These are phyloP conservation scores for Entomortierella lignicola DNA, from an alignment of 192 early-diverging fungal species.

Conservation along the genomic window DNA sequence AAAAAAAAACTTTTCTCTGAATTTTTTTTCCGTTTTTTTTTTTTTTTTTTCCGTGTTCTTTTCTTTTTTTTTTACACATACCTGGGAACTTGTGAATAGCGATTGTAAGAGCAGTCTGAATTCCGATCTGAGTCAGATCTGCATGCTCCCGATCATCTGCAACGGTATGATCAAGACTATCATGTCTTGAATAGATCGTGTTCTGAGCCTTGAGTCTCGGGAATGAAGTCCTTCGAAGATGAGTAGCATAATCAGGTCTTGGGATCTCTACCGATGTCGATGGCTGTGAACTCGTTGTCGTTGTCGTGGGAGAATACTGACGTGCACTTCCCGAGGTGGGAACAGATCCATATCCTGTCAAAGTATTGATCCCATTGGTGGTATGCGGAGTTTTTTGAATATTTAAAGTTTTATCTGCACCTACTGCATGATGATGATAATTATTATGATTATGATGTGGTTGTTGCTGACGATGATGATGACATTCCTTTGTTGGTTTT, in stretches of 20 bases:
- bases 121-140: constrained; percentile 59
- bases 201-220: constrained; percentile 19
- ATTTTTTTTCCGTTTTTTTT: too few relatives aligned
- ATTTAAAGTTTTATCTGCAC: not conserved
- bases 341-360: constrained; percentile 12
- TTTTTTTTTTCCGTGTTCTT: constrained; percentile 4
- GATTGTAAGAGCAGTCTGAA: constrained; percentile 66
- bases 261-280: not conserved
- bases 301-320: not conserved
- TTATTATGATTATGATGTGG: not conserved
- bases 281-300: too few relatives aligned
- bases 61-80: too few relatives aligned
- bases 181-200: constrained; percentile 33
- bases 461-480: not conserved
- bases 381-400: not conserved
- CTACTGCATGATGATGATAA: too few relatives aligned
- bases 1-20: constrained; percentile 3
- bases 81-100: constrained; percentile 69
- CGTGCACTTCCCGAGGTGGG: not conserved
- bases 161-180: constrained; percentile 40
- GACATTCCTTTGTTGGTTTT: constrained; percentile 11
- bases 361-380: not conserved
- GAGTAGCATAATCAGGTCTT: constrained; percentile 12
- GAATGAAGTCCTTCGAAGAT: constrained; percentile 41
- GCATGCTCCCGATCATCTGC: constrained; percentile 46